Base-by-base conservation (phyloP, 75 land plant species). In the Adiantum capillusveneris region DNA sequence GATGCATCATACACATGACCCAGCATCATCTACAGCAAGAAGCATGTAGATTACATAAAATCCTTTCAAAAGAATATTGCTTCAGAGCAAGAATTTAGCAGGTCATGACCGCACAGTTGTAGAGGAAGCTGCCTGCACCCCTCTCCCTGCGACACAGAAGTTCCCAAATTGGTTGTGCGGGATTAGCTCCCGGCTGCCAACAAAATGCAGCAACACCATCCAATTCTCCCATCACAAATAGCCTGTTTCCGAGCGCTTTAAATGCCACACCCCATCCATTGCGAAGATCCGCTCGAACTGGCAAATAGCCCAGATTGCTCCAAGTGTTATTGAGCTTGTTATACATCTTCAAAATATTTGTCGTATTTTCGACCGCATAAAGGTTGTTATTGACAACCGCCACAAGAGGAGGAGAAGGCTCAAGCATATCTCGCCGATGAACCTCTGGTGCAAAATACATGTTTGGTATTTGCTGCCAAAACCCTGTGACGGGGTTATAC, bases 221-320 rank as follows among this genome's bases (percentile, higher is more conserved):
- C 49, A 46, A n/a, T 7, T 20, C 49, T 46, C 78, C 78, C 22
- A 79, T 59, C 22, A 81, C 78, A 27, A 79, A 22, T 18, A 79
- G 30, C 31, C 29, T 65, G 25, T 65, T 54, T 0, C 75, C 82
- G 45, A 82, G 70, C 1, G 75, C 75, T 50, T 73, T 66, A 48
- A 82, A 82, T 20, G 77, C 79, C 29, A 82, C 25, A 12, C 78
- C 81, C 81, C 85, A 82, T 9, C 81, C 85, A 62, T 82, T 74
- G 57, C 64, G 55, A 3, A 76, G 75, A 29, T 31, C 67, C 17
- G 65, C 69, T 37, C 66, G 65, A 48, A 68, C 82, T 31, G 85
- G 81, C 58, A 74, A 39, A 6, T 53, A 41, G 18, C 77, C 81
- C 18, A 82, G 19, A 14, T 66, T 52, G 20, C 41, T 31, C 79